Percentiles rank a stretch among this genome's conserved stretches.
phyloP scores from a whole-genome alignment of 306 rosid genomes.

The Acacia melanoxylon region DNA sequence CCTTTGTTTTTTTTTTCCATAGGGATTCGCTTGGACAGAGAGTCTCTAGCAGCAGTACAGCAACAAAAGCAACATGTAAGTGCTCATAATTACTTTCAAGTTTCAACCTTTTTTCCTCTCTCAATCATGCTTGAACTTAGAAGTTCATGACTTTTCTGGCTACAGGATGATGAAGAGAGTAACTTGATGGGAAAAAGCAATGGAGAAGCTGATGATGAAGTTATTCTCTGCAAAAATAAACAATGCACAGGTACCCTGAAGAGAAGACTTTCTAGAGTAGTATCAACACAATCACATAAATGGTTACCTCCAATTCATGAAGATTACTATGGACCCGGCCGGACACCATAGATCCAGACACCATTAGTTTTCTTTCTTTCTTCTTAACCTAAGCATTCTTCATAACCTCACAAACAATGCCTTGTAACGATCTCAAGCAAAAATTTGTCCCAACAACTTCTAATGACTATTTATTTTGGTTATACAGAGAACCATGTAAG shows the following conservation, averaged over 20 bases:
- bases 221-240: conserved; percentile 42
- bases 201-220: conserved; percentile 22
- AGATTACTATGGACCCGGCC: conserved; percentile 82
- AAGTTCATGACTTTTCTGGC: conserved; percentile 11
- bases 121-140: neutral
- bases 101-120: neutral
- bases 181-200: conserved; percentile 27
- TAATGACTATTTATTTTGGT: neutral
- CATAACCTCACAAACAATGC: neutral
- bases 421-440: conserved; percentile 2
- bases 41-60: conserved; percentile 31
- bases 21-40: conserved; percentile 74
- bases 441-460: conserved; percentile 27
- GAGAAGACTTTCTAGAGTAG: conserved; percentile 54
- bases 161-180: conserved; percentile 47
- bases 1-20: conserved; percentile 22
- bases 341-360: conserved; percentile 59
- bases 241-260: conserved; percentile 65
- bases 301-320: conserved; percentile 65
- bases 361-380: conserved; percentile 41
- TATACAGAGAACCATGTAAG: conserved; percentile 25
- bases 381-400: conserved; percentile 5
- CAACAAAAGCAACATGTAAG: conserved; percentile 49
- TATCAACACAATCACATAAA: conserved; percentile 52
- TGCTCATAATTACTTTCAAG: conserved; percentile 16